Conservation (phyloP, 768 basidiomycete species). For the Phanerochaete sordida region DNA sequence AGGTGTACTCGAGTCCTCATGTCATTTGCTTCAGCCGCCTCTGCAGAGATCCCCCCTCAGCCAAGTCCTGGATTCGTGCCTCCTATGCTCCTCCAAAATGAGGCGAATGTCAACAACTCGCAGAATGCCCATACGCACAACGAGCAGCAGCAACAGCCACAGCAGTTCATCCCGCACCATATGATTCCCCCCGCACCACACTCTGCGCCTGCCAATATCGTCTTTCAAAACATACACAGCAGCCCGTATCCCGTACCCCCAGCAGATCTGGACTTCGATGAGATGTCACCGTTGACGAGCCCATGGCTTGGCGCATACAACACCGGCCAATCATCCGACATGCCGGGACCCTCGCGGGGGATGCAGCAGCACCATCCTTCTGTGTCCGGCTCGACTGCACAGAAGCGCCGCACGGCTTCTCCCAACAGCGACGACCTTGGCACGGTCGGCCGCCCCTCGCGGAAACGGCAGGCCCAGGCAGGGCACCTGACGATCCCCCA, state of each 20-base stretch:
- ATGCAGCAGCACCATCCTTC: constrained; percentile 9
- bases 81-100: constrained; percentile 49
- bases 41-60: constrained; percentile 63
- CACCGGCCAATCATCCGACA: constrained; percentile 19
- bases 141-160: constrained; percentile 1
- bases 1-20: not conserved
- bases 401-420: constrained; percentile 54
- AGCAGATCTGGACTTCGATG: constrained; percentile 55
- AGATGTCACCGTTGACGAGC: constrained; percentile 77
- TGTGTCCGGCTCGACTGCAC: constrained; percentile 18
- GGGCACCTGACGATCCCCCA: constrained; percentile 32
- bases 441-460: constrained; percentile 28
- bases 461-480: constrained; percentile 55
- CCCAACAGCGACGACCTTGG: constrained; percentile 48
- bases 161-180: constrained; percentile 21
- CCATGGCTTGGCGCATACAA: constrained; percentile 71
- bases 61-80: constrained; percentile 57
- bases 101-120: not conserved
- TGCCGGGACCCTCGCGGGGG: constrained; percentile 5
- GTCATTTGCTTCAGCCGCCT: constrained; percentile 42
- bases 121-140: constrained; percentile 1
- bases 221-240: constrained; percentile 46
- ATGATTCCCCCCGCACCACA: constrained; percentile 27
- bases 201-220: constrained; percentile 75
- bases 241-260: constrained; percentile 35